Conservation (phyloP, 108 stramenopile species). For the Pseudonitzschia multistriata region DNA sequence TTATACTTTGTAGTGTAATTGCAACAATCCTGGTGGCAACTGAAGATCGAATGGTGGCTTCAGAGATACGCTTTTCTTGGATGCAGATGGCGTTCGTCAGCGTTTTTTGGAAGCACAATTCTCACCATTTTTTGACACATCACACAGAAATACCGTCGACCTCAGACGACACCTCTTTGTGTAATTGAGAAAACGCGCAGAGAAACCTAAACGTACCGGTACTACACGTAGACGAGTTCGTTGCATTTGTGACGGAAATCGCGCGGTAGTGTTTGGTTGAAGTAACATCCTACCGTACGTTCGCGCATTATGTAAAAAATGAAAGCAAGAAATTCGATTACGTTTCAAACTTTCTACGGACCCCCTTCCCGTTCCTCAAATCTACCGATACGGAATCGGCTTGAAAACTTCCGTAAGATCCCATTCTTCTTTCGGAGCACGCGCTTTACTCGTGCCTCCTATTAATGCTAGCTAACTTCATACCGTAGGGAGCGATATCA, state of each 20-base stretch:
- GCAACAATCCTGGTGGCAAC: not conserved
- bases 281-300: conserved; percentile 11
- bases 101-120: conserved; percentile 8
- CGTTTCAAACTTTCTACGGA: not conserved
- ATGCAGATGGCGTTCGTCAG: conserved; percentile 12
- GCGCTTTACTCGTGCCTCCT: not conserved
- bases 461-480: not conserved
- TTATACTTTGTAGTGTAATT: not conserved
- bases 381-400: not conserved
- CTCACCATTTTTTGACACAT: not conserved
- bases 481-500: no score
- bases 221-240: not conserved
- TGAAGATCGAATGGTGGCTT: not conserved
- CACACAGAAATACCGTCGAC: not conserved
- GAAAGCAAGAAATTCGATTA: not conserved
- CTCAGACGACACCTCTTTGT: not conserved
- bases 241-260: conserved; percentile 8
- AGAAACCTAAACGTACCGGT: not conserved
- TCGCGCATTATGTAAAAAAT: not conserved
- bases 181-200: not conserved
- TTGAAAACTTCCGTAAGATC: not conserved
- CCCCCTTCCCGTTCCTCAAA: not conserved
- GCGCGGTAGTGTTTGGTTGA: not conserved
- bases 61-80: conserved; percentile 1
- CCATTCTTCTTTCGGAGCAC: not conserved